These are phyloP conservation scores for Apiospora saccharicola DNA, from an alignment of 2,329 filamentous ascomycete genomes.

Conservation along the genomic window DNA sequence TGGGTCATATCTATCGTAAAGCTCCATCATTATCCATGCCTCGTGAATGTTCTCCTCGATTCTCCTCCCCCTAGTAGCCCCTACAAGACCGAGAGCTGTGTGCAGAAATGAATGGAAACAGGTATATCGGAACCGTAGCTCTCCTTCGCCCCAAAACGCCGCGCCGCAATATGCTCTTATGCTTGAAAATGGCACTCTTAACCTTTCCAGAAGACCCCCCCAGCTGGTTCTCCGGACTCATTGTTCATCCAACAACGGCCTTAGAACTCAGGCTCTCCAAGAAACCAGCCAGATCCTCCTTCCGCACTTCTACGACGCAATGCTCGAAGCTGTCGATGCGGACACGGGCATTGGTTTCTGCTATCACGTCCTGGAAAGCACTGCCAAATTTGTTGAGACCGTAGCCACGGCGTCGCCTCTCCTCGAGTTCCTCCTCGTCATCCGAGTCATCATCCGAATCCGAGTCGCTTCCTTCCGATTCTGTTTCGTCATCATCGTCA, in stretches of 20 bases:
- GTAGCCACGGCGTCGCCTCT: slow-evolving; percentile 67
- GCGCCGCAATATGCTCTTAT: slow-evolving; percentile 21
- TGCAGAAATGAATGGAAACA: not conserved
- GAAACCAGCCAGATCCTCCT: slow-evolving; percentile 91
- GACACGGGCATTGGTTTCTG: slow-evolving; percentile 88
- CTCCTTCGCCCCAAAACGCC: slow-evolving; percentile 13
- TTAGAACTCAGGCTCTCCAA: slow-evolving; percentile 92
- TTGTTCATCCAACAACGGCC: slow-evolving; percentile 72
- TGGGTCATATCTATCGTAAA: slow-evolving; percentile 10
- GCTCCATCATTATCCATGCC: slow-evolving; percentile 19
- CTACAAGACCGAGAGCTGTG: not conserved
- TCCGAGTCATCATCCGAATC: slow-evolving; percentile 62
- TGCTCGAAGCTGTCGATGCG: slow-evolving; percentile 97
- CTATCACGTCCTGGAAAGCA: slow-evolving; percentile 93
- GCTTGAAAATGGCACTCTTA: slow-evolving; percentile 17
- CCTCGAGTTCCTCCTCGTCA: slow-evolving; percentile 63
- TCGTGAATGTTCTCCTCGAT: slow-evolving; percentile 2
- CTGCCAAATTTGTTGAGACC: slow-evolving; percentile 91
- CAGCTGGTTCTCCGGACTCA: not conserved
- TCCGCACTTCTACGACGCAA: slow-evolving; percentile 96
- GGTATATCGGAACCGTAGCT: slow-evolving; percentile 9
- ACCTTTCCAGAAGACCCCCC: not conserved
- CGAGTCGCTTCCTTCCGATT: slow-evolving; percentile 56
- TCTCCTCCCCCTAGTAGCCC: not conserved
- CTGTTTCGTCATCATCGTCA: slow-evolving; percentile 57